Evolutionary conservation across 2,329 filamentous ascomycete species (phyloP).

Genomic region (Chaetomiaceae sp.): DNA sequence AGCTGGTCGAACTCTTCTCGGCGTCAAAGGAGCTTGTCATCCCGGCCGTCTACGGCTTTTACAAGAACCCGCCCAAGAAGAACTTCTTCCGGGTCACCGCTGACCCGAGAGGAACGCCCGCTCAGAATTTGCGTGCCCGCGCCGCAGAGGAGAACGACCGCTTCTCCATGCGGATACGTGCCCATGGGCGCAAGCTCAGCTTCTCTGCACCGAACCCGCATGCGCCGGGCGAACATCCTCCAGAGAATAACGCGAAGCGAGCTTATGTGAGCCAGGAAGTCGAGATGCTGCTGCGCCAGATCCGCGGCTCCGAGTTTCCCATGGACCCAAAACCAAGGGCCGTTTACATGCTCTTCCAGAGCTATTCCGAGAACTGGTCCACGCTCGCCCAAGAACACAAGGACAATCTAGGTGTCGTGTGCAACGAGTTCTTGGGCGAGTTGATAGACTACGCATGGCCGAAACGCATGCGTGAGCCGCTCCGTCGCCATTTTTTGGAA

Average conservation of each 20-base stretch:
- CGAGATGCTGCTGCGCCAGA: conserved; percentile 46
- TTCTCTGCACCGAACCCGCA: conserved; percentile 32
- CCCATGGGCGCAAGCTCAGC: conserved; percentile 47
- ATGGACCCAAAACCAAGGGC: conserved; percentile 51
- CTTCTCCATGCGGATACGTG: conserved; percentile 45
- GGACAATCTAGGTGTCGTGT: conserved; percentile 51
- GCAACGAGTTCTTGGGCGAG: conserved; percentile 50
- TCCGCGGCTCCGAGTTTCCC: conserved; percentile 49
- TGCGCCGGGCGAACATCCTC: conserved; percentile 11
- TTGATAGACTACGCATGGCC: conserved; percentile 50
- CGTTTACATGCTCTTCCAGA: conserved; percentile 52
- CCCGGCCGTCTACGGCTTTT: conserved; percentile 50
- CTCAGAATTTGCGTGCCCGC: conserved; percentile 48
- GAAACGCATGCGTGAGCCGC: conserved; percentile 47
- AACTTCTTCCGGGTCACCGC: conserved; percentile 48
- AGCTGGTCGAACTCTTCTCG: conserved; percentile 51
- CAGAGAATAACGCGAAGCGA: conserved; percentile 39
- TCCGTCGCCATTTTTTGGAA: conserved; percentile 47
- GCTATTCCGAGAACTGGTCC: conserved; percentile 50
- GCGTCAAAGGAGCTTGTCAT: conserved; percentile 51
- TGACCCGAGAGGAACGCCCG: conserved; percentile 46
- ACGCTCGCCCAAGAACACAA: conserved; percentile 50
- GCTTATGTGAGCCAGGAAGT: conserved; percentile 47
- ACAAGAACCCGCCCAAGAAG: conserved; percentile 51
- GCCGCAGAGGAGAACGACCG: conserved; percentile 50